phyloP scores from a whole-genome alignment of 1,284 basidiomycete species.

The Lignosus rhinocerotis region DNA sequence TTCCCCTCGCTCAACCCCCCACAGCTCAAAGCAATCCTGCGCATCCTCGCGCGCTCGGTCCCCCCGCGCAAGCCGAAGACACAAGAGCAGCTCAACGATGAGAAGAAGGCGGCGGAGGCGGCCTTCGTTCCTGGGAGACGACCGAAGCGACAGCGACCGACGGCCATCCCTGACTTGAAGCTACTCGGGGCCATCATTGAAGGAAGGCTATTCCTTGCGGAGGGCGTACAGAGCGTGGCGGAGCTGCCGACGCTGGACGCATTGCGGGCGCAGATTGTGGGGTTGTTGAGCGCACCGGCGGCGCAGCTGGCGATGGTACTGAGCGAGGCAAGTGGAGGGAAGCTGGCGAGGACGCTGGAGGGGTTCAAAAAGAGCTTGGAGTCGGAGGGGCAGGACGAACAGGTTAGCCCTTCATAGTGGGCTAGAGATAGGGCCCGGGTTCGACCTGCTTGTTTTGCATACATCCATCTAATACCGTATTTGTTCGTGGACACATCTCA shows the following conservation, averaged over 20 bases:
- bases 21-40: conserved; percentile 64
- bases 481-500: background rate
- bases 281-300: conserved; percentile 70
- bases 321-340: conserved; percentile 72
- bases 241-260: conserved; percentile 71
- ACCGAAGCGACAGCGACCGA: conserved; percentile 54
- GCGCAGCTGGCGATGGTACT: conserved; percentile 69
- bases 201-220: conserved; percentile 62
- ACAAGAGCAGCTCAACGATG: conserved; percentile 46
- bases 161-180: conserved; percentile 60
- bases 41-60: conserved; percentile 65
- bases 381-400: conserved; percentile 39
- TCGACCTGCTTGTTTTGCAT: conserved; percentile 16
- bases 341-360: conserved; percentile 73
- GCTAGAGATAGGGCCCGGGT: background rate
- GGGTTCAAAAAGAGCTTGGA: conserved; percentile 76
- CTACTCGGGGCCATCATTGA: conserved; percentile 79
- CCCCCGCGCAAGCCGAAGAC: conserved; percentile 59
- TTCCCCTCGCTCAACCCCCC: conserved; percentile 72
- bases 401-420: conserved; percentile 17
- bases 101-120: conserved; percentile 53
- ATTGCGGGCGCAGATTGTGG: conserved; percentile 73
- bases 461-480: conserved; percentile 20
- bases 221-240: conserved; percentile 59
- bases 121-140: conserved; percentile 61